Percentiles rank a stretch among this genome's conserved stretches.
phyloP scores from a whole-genome alignment of 805 yeast genomes.

The Jamesozyma rosinii region DNA sequence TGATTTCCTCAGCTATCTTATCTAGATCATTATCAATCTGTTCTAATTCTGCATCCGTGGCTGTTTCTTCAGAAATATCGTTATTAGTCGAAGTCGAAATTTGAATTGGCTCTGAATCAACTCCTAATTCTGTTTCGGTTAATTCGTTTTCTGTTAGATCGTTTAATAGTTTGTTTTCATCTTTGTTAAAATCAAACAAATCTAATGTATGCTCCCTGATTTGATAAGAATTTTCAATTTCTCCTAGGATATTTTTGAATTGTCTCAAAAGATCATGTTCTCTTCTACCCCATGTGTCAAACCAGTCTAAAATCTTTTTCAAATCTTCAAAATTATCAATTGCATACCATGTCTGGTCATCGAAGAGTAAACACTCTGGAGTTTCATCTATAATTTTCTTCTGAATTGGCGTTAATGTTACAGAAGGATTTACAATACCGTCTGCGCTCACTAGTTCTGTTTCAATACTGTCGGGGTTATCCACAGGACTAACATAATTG shows the following conservation, averaged over 20 bases:
- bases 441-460: constrained; percentile 16
- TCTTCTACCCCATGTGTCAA: constrained; percentile 65
- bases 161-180: constrained; percentile 35
- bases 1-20: constrained; percentile 31
- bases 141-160: constrained; percentile 34
- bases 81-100: constrained; percentile 3
- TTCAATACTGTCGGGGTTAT: constrained; percentile 8
- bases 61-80: constrained; percentile 6
- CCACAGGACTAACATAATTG: constrained; percentile 11
- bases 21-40: constrained; percentile 23
- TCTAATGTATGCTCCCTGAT: constrained; percentile 50
- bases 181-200: constrained; percentile 35
- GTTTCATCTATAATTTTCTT: constrained; percentile 62
- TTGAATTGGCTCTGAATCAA: constrained; percentile 1
- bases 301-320: constrained; percentile 49
- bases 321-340: constrained; percentile 56
- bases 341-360: constrained; percentile 55
- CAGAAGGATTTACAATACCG: constrained; percentile 13
- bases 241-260: constrained; percentile 26
- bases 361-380: constrained; percentile 44
- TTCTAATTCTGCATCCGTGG: constrained; percentile 6
- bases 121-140: constrained; percentile 5
- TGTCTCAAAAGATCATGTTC: constrained; percentile 56
- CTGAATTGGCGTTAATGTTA: constrained; percentile 32
- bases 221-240: constrained; percentile 36